These are phyloP conservation scores for Kluyveromyces sp. DNA, from an alignment of 1,139 yeast species.

Conservation along the genomic window DNA sequence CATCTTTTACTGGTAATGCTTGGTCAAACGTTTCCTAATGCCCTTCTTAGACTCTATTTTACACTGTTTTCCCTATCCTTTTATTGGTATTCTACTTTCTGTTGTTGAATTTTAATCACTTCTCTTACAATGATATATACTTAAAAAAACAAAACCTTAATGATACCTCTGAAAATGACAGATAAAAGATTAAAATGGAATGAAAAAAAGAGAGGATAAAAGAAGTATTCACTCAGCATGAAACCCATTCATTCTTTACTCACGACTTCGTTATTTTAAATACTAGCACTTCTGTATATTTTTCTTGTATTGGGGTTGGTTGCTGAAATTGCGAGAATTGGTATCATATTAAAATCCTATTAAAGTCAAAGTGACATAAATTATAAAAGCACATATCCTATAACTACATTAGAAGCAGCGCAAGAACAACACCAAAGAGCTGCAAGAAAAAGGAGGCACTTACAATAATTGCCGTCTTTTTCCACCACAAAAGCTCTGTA, in stretches of 20 bases:
- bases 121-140: too few species aligned
- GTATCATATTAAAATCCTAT: background rate
- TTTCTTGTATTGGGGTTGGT: background rate
- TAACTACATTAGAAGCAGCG: background rate
- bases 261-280: too few species aligned
- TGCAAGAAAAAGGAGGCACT: background rate
- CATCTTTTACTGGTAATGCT: conserved; percentile 1
- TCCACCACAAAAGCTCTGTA: conserved; percentile 1
- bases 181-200: too few species aligned
- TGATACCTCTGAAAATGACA: too few species aligned
- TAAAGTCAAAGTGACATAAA: too few species aligned
- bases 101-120: too few species aligned
- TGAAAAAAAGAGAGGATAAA: too few species aligned
- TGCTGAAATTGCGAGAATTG: background rate
- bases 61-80: background rate
- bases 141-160: too few species aligned
- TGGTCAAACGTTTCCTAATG: background rate
- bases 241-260: too few species aligned
- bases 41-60: background rate
- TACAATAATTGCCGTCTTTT: background rate
- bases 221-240: too few species aligned
- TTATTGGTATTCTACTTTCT: too few species aligned
- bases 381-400: background rate
- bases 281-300: background rate
- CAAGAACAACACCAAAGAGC: background rate